phyloP scores from a whole-genome alignment of 345 rosid genomes.

The Carallia brachiata region DNA sequence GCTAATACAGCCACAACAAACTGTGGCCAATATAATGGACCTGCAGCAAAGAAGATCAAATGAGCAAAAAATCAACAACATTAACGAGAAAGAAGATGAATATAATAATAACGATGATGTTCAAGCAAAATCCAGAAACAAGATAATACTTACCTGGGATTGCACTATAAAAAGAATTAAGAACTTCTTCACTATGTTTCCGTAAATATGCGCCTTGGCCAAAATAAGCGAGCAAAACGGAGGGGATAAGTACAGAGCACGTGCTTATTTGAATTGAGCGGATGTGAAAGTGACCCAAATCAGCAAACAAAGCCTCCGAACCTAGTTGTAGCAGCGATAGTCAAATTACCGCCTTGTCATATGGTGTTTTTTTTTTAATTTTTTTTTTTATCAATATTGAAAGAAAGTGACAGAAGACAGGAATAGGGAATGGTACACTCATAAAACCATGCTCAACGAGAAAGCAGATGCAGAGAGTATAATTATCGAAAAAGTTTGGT shows the following conservation, averaged over 20 bases:
- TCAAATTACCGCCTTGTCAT: too few species aligned
- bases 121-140: neutral
- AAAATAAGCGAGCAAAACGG: conserved; percentile 21
- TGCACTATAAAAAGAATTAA: conserved; percentile 58
- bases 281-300: conserved; percentile 80
- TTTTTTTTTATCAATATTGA: too few species aligned
- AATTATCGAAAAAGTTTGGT: too few species aligned
- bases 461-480: too few species aligned
- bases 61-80: neutral
- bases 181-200: conserved; percentile 34
- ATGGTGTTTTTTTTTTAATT: too few species aligned
- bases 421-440: too few species aligned
- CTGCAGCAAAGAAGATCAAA: conserved; percentile 24
- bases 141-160: conserved; percentile 40
- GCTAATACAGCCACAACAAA: conserved; percentile 75
- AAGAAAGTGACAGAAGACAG: too few species aligned
- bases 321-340: conserved; percentile 27
- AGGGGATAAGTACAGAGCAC: neutral
- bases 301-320: conserved; percentile 88
- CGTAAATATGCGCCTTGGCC: conserved; percentile 68
- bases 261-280: conserved; percentile 59
- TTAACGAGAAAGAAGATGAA: neutral
- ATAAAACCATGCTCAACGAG: too few species aligned
- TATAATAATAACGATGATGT: neutral
- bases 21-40: conserved; percentile 69